Conservation (phyloP, 805 yeast species). For the Ogataea zsoltii region DNA sequence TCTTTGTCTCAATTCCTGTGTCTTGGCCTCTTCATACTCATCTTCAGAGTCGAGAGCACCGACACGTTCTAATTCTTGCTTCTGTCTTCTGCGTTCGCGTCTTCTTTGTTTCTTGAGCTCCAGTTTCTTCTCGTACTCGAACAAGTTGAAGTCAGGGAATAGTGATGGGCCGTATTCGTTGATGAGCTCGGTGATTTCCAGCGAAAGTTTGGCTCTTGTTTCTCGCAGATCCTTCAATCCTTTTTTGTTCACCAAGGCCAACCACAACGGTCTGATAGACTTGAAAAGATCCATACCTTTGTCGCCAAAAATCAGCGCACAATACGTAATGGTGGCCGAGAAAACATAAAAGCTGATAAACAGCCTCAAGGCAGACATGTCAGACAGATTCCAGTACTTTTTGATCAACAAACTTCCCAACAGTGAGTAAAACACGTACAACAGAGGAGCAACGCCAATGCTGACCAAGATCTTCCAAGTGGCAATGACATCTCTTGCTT, state of each 20-base stretch:
- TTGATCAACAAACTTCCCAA: slow-evolving; percentile 47
- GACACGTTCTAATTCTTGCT: slow-evolving; percentile 16
- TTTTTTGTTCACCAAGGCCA: slow-evolving; percentile 59
- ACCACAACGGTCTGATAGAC: slow-evolving; percentile 76
- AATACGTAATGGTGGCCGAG: slow-evolving; percentile 74
- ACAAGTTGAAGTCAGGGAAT: slow-evolving; percentile 78
- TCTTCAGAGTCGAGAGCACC: slow-evolving; percentile 38
- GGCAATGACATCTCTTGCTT: slow-evolving; percentile 92
- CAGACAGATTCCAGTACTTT: slow-evolving; percentile 21
- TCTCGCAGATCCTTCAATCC: slow-evolving; percentile 59
- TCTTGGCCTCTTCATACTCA: slow-evolving; percentile 51
- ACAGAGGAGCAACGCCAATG: slow-evolving; percentile 83
- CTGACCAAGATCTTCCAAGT: slow-evolving; percentile 95
- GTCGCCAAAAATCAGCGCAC: slow-evolving; percentile 92
- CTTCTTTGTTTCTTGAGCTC: slow-evolving; percentile 33
- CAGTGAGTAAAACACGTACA: slow-evolving; percentile 78
- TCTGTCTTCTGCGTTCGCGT: slow-evolving; percentile 28
- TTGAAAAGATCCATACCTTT: slow-evolving; percentile 88
- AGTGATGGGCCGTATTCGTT: slow-evolving; percentile 81
- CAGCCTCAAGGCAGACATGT: slow-evolving; percentile 22
- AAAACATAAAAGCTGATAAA: slow-evolving; percentile 57
- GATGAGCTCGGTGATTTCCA: slow-evolving; percentile 74
- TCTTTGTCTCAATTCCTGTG: slow-evolving; percentile 47
- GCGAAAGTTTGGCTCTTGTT: slow-evolving; percentile 61
- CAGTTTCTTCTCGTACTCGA: slow-evolving; percentile 44